Base-by-base conservation (phyloP, 495 filamentous ascomycete species). In the Cudoniella acicularis region DNA sequence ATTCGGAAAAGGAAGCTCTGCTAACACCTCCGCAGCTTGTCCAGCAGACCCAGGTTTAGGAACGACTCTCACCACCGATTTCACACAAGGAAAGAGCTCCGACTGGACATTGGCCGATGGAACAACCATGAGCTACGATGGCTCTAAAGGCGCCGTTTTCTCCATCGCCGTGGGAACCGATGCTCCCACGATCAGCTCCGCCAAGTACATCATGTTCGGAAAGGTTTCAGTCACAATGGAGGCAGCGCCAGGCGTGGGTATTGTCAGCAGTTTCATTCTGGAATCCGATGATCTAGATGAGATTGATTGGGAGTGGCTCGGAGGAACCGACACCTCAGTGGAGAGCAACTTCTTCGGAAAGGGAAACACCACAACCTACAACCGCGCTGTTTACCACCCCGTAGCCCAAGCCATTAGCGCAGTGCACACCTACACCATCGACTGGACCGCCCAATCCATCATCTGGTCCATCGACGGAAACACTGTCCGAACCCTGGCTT, bases 341-440 rank as follows among this genome's bases (percentile, higher is more conserved):
- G 89, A 96, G 73, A 88, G 84, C 69, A 96, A 98, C 75, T 98
- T 92, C 77, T 98, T 93, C 68, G 88, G 90, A 69, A 95, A 96
- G 75, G 94, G 93, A 13, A 85, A 89, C 53, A 89, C 87, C 0
- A 75, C 72, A 11, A 78, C 80, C 10, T 92, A 87, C 68, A 82
- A 88, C 69, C 89, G 90, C 46, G 92, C 85, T 17, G 79, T 85
- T 40, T 92, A 87, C 70, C 75, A 82, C 62, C 80, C 80, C 24
- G 84, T 83, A 18, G 76, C 77, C 2, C 82, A 83, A 64, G 83
- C 87, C 65, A 85, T 91, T 61, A 78, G 72, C 25, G 72, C 79
- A 2, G 96, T 85, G 70, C 84, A 94, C 75, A 96, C 86, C 56
- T 98, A 97, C 73, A 88, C 84, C n/a, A 84, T 96, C 61, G 84